phyloP scores from a whole-genome alignment of 345 rosid genomes.

The Brassica rapa region DNA sequence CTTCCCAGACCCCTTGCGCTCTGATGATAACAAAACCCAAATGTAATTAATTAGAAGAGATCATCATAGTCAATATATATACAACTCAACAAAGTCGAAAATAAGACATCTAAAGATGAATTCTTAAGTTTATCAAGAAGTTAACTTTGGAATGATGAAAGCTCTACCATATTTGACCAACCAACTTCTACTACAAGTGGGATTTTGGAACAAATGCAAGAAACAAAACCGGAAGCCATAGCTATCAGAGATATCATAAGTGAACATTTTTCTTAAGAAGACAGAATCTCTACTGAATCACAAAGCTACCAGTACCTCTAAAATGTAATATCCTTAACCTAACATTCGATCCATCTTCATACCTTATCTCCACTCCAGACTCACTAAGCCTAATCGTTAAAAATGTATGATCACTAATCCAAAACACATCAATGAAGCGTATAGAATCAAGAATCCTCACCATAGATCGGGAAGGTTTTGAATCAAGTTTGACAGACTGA shows the following conservation, averaged over 20 bases:
- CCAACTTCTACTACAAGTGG: conserved; percentile 12
- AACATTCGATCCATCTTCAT: not conserved
- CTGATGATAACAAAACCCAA: conserved; percentile 39
- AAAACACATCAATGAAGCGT: no score
- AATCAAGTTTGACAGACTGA: conserved; percentile 50
- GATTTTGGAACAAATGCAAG: conserved; percentile 6
- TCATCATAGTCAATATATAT: not conserved
- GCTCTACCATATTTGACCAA: conserved; percentile 22
- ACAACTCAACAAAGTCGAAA: not conserved
- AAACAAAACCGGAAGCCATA: conserved; percentile 5
- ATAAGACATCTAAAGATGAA: not conserved
- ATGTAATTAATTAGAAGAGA: no score
- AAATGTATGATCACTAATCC: not conserved
- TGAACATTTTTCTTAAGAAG: not conserved
- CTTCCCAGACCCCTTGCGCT: conserved; percentile 47
- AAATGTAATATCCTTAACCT: not conserved
- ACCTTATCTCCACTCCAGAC: conserved; percentile 17
- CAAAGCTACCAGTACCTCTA: not conserved
- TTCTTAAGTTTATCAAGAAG: not conserved
- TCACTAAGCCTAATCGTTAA: not conserved
- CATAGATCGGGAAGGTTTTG: conserved; percentile 49
- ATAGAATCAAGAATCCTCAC: conserved; percentile 18
- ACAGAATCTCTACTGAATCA: not conserved
- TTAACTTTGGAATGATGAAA: not conserved
- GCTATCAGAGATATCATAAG: conserved; percentile 1